Base-by-base conservation (phyloP, 352 stramenopile genomes). In the Phytophthora melonis region DNA sequence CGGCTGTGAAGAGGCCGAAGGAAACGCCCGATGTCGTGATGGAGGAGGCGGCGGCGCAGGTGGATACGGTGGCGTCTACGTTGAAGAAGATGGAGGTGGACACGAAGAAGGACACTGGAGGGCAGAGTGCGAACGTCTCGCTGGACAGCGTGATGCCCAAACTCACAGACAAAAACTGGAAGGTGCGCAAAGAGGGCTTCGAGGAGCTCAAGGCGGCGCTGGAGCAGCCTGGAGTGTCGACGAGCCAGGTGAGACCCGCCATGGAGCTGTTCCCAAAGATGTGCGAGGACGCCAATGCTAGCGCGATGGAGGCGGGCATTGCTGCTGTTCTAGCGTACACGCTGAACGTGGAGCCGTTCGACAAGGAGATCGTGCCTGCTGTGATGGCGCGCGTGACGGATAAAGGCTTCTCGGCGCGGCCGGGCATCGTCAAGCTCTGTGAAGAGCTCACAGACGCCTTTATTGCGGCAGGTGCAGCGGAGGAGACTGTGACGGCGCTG, bases 121-220 rank as follows among this genome's bases (percentile, higher is more conserved):
- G 18, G 58, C 36, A 47, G 58, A 11, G 1, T 30, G 65, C 0
- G 9, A 32, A 11, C 14, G 14, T 81, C 9, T 68, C 70, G 19
- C 14, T 93, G 9, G 86, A 93, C 7, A 69, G 55, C 5, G 49
- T 95, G 3, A 54, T 93, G 30, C 72, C 77, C 14, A 86, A 93
- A 57, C 21, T 95, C 55, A 79, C 75, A 14, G 89, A 97, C 60
- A 96, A 94, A 75, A 94, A 93, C 75, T 97, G 90, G 90, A 96
- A 95, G 78, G 68, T 90, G 16, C 81, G 90, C 8, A 97, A 96
- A 81, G 84, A 93, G 74, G 90, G 77, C 0, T 96, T 89, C 60
- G 90, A 96, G 23, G 65, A 92, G 41, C 68, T 94, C 53, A 97
- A 93, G 57, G 64, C 74, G 11, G 58, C 85, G 41, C 92, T 89